Evolutionary conservation across 257 asterid genomes (phyloP).

Genomic region (Plectranthus barbatus): DNA sequence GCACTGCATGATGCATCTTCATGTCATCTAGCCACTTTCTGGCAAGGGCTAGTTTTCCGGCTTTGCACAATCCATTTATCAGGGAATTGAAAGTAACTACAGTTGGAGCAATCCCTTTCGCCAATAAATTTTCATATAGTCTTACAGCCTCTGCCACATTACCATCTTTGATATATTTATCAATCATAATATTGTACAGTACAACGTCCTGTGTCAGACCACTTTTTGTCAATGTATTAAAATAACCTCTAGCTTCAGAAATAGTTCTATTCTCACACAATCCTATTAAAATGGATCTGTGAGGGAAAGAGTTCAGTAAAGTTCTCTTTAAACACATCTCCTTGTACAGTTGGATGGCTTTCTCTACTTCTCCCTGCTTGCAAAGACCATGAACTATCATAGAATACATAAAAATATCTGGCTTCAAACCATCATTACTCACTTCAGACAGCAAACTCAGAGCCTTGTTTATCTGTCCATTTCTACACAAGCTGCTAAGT

Average conservation of each 20-base stretch:
- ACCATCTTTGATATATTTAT: constrained; percentile 58
- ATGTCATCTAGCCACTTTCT: constrained; percentile 30
- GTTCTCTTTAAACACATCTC: constrained; percentile 42
- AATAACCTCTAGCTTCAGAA: constrained; percentile 51
- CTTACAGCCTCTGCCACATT: constrained; percentile 41
- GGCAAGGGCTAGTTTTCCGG: constrained; percentile 35
- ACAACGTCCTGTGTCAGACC: constrained; percentile 41
- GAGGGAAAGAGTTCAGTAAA: constrained; percentile 29
- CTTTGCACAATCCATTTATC: constrained; percentile 57
- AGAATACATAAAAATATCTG: constrained; percentile 51
- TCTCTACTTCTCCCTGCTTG: constrained; percentile 48
- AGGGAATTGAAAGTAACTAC: constrained; percentile 61
- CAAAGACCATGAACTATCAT: constrained; percentile 56
- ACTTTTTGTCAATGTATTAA: constrained; percentile 31
- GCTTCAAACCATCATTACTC: constrained; percentile 36
- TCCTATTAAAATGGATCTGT: constrained; percentile 41
- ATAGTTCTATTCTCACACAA: constrained; percentile 40
- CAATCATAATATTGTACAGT: constrained; percentile 59
- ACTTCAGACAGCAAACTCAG: constrained; percentile 44
- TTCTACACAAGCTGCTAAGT: constrained; percentile 55
- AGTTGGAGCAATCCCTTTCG: constrained; percentile 58
- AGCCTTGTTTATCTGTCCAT: constrained; percentile 47
- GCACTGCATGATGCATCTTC: constrained; percentile 38
- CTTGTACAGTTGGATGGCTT: constrained; percentile 37
- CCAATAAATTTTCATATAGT: constrained; percentile 33